These are phyloP conservation scores for Peronospora belbahrii DNA, from an alignment of 352 stramenopile genomes.

Conservation along the genomic window DNA sequence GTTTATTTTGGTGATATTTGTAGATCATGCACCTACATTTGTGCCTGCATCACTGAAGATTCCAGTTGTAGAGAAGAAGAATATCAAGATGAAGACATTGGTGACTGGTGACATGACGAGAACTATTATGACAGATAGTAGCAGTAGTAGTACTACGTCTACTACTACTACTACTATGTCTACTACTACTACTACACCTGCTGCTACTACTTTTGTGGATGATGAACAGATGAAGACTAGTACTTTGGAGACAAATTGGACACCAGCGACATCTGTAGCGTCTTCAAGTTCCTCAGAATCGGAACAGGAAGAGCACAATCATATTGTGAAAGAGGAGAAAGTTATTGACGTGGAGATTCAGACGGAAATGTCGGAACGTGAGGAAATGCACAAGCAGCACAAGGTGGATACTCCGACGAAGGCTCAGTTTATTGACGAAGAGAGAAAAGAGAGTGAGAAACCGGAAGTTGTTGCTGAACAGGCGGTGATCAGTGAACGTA, in stretches of 20 bases:
- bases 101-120: too few species aligned
- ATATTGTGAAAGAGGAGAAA: constrained; percentile 8
- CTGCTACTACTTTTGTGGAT: neutral
- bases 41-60: constrained; percentile 20
- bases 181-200: neutral
- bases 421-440: neutral
- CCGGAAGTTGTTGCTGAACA: constrained; percentile 30
- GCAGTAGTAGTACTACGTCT: too few species aligned
- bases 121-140: too few species aligned
- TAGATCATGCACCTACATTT: constrained; percentile 33
- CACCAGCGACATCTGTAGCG: constrained; percentile 19
- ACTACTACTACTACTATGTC: constrained; percentile 1
- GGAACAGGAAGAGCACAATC: constrained; percentile 24
- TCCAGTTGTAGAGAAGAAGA: constrained; percentile 13
- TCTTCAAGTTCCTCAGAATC: constrained; percentile 30
- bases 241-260: constrained; percentile 14
- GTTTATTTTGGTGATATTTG: constrained; percentile 1
- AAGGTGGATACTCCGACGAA: constrained; percentile 17
- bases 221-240: constrained; percentile 3
- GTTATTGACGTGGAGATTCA: neutral
- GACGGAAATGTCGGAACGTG: constrained; percentile 3
- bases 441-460: constrained; percentile 15
- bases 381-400: constrained; percentile 18
- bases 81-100: constrained; percentile 11
- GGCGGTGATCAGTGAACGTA: constrained; percentile 39